Evolutionary conservation across 2,329 filamentous ascomycete genomes (phyloP), one percentile per base, ranked within the genome.

Genomic region (Cryphonectria japonica): DNA sequence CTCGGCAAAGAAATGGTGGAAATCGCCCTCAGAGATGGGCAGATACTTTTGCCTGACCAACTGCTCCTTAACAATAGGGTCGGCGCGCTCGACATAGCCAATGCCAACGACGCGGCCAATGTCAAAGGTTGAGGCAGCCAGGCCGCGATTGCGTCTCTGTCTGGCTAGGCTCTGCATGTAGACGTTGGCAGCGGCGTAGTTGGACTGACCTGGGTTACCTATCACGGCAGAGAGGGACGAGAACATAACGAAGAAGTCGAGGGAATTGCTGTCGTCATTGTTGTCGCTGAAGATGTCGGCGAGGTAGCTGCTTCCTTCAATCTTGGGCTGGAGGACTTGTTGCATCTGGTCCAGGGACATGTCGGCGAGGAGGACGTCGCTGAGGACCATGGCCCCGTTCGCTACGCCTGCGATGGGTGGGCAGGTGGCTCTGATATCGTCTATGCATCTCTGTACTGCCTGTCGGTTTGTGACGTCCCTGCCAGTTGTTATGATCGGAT

Each of bases 151-250:
- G 0, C 80, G 72, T 4, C 85, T 76, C 22, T 82, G 77, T 0
- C 73, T 63, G 0, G 69, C 79, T 0, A 86, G 72, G 4, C 73
- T 71, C 3, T 74, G 71, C 77, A 85, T 79, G 74, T 79, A 86
- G 9, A 71, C 72, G 71, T 85, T 85, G 1, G 81, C 83, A 0
- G 82, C 81, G 2, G 76, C 74, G 71, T 87, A 87, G 70, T 82
- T 84, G 7, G 76, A 71, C 74, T 87, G 84, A 8, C 75, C 76
- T 22, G 52, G 32, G 71, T 78, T 78, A 14, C 79, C 79, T 0
- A 73, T 65, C 9, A 78, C 69, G 16, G 43, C 66, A 8, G 74
- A 71, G 2, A 77, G 34, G 3, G 79, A 81, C 0, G 78, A 79
- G 66, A 80, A 76, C n/a, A 77, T 60, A 46, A 79, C 72, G 69